Evolutionary conservation across 352 stramenopile species (phyloP).

Genomic region (Pythium sukuiense): DNA sequence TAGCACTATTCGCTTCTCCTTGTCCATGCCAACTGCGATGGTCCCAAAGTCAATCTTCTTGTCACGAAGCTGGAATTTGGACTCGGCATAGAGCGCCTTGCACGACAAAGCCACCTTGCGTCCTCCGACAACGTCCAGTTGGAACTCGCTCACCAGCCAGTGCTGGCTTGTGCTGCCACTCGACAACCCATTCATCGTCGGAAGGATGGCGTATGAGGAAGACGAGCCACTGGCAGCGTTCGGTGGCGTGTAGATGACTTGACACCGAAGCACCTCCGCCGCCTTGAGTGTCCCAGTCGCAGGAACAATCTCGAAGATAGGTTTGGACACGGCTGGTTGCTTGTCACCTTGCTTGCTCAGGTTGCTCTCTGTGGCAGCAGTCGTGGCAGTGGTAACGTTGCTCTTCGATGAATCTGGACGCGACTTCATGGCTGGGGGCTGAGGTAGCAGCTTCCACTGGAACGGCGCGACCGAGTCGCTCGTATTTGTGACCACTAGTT

Average conservation of each 20-base stretch:
- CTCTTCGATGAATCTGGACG: slow-evolving; percentile 67
- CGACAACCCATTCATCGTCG: not conserved
- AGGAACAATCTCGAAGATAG: slow-evolving; percentile 58
- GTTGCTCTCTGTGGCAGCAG: not conserved
- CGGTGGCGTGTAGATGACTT: slow-evolving; percentile 60
- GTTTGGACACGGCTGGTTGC: slow-evolving; percentile 3
- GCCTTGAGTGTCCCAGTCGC: slow-evolving; percentile 39
- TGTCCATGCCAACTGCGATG: slow-evolving; percentile 75
- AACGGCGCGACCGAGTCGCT: slow-evolving; percentile 90
- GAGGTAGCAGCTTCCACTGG: slow-evolving; percentile 52
- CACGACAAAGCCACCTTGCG: slow-evolving; percentile 46
- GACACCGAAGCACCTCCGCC: slow-evolving; percentile 37
- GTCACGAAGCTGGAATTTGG: slow-evolving; percentile 56
- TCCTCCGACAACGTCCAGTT: slow-evolving; percentile 57
- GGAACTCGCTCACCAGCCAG: slow-evolving; percentile 47
- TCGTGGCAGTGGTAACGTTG: slow-evolving; percentile 30
- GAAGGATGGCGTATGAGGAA: slow-evolving; percentile 8
- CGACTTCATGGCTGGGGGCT: slow-evolving; percentile 8
- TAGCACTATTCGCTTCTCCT: slow-evolving; percentile 53
- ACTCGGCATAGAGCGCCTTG: slow-evolving; percentile 49
- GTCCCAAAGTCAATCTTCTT: slow-evolving; percentile 84
- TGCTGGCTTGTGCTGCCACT: not conserved
- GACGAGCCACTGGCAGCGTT: slow-evolving; percentile 6
- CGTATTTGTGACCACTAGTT: slow-evolving; percentile 87
- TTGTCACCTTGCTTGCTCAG: slow-evolving; percentile 26